Conservation (phyloP, 75 land plant species). For the Picea glauca region DNA sequence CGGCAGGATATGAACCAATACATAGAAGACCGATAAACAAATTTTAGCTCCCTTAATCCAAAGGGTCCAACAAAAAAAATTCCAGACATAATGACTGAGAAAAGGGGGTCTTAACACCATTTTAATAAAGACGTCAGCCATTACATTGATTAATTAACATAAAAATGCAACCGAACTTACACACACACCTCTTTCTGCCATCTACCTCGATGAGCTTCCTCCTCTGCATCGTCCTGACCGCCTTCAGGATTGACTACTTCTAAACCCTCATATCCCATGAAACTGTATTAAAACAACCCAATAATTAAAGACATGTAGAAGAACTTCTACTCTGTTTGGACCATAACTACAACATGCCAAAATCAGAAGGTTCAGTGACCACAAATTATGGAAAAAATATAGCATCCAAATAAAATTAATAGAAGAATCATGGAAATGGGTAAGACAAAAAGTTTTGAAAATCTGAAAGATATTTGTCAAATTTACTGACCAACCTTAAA, state of each 20-base stretch:
- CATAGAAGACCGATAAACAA: too few species aligned
- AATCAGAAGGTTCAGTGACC: neutral
- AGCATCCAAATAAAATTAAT: neutral
- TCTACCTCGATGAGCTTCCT: slow-evolving; percentile 87
- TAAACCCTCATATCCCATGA: slow-evolving; percentile 82
- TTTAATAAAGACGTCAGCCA: neutral
- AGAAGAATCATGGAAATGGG: too few species aligned
- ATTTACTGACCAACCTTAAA: neutral
- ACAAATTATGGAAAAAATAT: neutral
- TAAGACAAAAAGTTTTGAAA: neutral
- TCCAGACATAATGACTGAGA: neutral
- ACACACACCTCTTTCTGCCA: slow-evolving; percentile 82
- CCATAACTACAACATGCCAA: neutral
- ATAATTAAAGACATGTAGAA: neutral
- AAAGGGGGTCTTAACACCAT: neutral
- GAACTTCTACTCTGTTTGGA: neutral
- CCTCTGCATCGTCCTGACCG: slow-evolving; percentile 92
- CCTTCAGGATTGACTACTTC: slow-evolving; percentile 99
- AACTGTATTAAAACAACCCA: slow-evolving; percentile 19
- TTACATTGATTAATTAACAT: neutral
- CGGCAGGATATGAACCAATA: too few species aligned
- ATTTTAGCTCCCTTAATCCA: neutral
- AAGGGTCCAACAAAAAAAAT: neutral
- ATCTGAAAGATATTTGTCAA: neutral
- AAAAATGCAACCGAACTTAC: neutral